Evolutionary conservation across 2,329 filamentous ascomycete genomes (phyloP).

Genomic region (Aureobasidium sp.): DNA sequence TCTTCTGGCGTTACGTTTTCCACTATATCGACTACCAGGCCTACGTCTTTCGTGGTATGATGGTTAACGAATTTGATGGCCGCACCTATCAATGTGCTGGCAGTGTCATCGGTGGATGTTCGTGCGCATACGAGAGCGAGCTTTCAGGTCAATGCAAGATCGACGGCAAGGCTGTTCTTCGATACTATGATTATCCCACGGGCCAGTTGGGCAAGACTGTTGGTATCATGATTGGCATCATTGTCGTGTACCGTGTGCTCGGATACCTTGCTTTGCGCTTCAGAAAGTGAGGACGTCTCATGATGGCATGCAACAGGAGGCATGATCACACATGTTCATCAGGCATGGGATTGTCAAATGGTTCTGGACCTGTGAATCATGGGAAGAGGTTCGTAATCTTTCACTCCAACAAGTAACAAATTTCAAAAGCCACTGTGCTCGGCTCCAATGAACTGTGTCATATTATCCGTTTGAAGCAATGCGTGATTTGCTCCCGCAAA

Average conservation of each 20-base stretch:
- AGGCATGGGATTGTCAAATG: too few relatives aligned
- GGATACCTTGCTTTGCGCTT: conserved; percentile 10
- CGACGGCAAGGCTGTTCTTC: conserved; percentile 58
- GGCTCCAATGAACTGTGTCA: too few relatives aligned
- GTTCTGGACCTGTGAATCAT: too few relatives aligned
- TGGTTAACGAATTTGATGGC: conserved; percentile 72
- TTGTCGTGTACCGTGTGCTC: conserved; percentile 15
- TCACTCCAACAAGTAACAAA: too few relatives aligned
- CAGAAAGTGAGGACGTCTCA: neutral
- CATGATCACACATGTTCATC: neutral
- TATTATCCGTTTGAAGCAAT: too few relatives aligned
- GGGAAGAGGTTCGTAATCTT: too few relatives aligned
- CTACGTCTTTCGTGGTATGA: conserved; percentile 85
- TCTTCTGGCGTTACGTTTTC: conserved; percentile 78
- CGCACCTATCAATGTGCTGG: conserved; percentile 54
- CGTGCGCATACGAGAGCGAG: conserved; percentile 62
- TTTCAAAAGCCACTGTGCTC: too few relatives aligned
- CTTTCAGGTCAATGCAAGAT: conserved; percentile 58
- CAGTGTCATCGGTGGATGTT: conserved; percentile 37
- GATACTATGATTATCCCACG: conserved; percentile 57
- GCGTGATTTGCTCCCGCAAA: too few relatives aligned
- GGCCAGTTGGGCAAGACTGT: conserved; percentile 29
- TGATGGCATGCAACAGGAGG: neutral
- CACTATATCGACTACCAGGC: conserved; percentile 79
- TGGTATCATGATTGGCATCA: conserved; percentile 18